Evolutionary conservation across 805 yeast genomes (phyloP).

Genomic region (Candida pseudoglaebosa): DNA sequence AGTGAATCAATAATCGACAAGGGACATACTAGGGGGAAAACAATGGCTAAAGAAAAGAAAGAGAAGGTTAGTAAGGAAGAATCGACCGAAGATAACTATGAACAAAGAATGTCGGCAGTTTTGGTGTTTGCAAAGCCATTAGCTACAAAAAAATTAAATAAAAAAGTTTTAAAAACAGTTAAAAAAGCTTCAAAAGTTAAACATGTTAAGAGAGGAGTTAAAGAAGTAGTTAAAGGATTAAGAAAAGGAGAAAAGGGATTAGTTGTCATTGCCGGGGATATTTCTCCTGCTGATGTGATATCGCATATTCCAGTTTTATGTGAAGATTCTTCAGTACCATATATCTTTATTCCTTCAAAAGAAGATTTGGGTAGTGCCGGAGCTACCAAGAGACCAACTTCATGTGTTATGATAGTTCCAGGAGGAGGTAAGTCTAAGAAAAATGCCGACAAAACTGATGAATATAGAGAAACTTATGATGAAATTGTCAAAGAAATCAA

Average conservation of each 20-base stretch:
- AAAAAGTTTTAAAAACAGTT: slow-evolving; percentile 90
- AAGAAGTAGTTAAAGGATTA: slow-evolving; percentile 96
- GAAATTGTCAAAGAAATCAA: slow-evolving; percentile 91
- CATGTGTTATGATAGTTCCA: slow-evolving; percentile 95
- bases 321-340: slow-evolving; percentile 91
- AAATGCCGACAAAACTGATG: slow-evolving; percentile 65
- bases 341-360: slow-evolving; percentile 90
- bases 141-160: slow-evolving; percentile 93
- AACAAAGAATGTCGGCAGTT: slow-evolving; percentile 82
- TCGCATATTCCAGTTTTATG: slow-evolving; percentile 97
- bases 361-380: slow-evolving; percentile 99
- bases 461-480: slow-evolving; percentile 88
- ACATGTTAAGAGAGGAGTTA: slow-evolving; percentile 97
- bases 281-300: slow-evolving; percentile 94
- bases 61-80: slow-evolving; percentile 42
- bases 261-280: slow-evolving; percentile 96
- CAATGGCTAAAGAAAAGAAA: slow-evolving; percentile 38
- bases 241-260: slow-evolving; percentile 98
- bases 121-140: slow-evolving; percentile 91
- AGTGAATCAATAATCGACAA: slow-evolving; percentile 1
- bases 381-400: slow-evolving; percentile 98
- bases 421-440: slow-evolving; percentile 85
- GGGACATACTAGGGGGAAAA: too few species aligned
- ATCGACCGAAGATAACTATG: slow-evolving; percentile 75
- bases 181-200: slow-evolving; percentile 98